Evolutionary conservation across 495 filamentous ascomycete species (phyloP), one percentile per base, ranked within the genome.

Genomic region (Talaromyces wortmannii): DNA sequence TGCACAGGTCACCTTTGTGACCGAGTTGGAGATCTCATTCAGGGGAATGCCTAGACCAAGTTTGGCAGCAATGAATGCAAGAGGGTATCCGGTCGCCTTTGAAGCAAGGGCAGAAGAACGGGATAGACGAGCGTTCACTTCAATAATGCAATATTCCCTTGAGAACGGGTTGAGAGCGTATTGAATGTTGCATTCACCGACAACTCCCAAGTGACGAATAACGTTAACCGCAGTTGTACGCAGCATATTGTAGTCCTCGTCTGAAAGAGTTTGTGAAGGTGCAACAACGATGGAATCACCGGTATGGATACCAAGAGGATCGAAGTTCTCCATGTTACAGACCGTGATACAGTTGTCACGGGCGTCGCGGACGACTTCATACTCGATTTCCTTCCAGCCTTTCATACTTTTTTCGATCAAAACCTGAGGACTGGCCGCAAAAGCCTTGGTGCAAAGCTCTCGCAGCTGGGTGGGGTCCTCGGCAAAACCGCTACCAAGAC

Each of bases 241-340:
- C 30, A 98, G 82, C 94, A 98, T 98, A 73, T 97, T 96, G 74
- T 98, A 98, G 68, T 98, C 94, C 66, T 96, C 92, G 57, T 98
- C 95, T 8, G 91, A 94, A 31, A 98, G 82, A 0, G 94, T 98
- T 71, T 97, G 94, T 8, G 91, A 96, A 23, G 94, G 94, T 5
- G 94, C 95, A 17, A 98, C 94, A 53, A 98, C 94, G 63, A 98
- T 98, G 29, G 92, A 97, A 72, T 98, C 94, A 68, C 94, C 94
- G 7, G 94, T 98, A 65, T 98, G 94, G 54, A 97, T 97, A 63
- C 94, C 94, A 31, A 98, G 85, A 57, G 94, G 94, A 73, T 98
- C 94, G 60, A 98, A 97, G 71, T 98, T 98, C 73, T 98, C 94
- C 94, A 98, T 98, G 77, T 98, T 98, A 75, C 94, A 98, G 58